Evolutionary conservation across 306 rosid genomes (phyloP).

Genomic region (Vigna mungo): DNA sequence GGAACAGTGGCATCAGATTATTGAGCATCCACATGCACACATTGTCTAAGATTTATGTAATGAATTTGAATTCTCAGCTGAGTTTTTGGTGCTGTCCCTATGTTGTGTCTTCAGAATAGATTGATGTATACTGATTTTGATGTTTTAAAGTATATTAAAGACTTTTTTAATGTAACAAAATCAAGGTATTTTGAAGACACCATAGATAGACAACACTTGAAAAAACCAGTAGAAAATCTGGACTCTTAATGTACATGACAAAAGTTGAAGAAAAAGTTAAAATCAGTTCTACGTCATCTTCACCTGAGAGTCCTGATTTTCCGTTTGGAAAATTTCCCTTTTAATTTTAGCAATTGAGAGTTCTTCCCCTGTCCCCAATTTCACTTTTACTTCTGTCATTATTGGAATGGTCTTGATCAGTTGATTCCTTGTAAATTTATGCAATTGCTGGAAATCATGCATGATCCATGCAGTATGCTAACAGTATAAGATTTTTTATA

Average conservation of each 20-base stretch:
- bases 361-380: too few relatives aligned
- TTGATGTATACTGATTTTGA: too few relatives aligned
- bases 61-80: too few relatives aligned
- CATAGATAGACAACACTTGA: too few relatives aligned
- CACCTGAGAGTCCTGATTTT: not conserved
- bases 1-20: constrained; percentile 2
- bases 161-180: too few relatives aligned
- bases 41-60: not conserved
- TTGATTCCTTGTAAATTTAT: constrained; percentile 3
- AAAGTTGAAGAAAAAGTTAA: not conserved
- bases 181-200: too few relatives aligned
- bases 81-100: too few relatives aligned
- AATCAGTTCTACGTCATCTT: not conserved
- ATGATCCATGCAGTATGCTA: constrained; percentile 15
- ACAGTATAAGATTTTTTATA: not conserved
- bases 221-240: too few relatives aligned
- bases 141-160: too few relatives aligned
- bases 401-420: constrained; percentile 13
- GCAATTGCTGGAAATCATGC: constrained; percentile 28
- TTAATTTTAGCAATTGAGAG: not conserved
- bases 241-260: not conserved
- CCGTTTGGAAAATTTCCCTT: not conserved
- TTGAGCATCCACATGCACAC: too few relatives aligned
- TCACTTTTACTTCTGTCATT: not conserved
- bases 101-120: too few relatives aligned